A percentile compares a stretch with the other conserved stretches of the same genome.
phyloP scores from a whole-genome alignment of 139 green algal species.

The Parachlorella kessleri region DNA sequence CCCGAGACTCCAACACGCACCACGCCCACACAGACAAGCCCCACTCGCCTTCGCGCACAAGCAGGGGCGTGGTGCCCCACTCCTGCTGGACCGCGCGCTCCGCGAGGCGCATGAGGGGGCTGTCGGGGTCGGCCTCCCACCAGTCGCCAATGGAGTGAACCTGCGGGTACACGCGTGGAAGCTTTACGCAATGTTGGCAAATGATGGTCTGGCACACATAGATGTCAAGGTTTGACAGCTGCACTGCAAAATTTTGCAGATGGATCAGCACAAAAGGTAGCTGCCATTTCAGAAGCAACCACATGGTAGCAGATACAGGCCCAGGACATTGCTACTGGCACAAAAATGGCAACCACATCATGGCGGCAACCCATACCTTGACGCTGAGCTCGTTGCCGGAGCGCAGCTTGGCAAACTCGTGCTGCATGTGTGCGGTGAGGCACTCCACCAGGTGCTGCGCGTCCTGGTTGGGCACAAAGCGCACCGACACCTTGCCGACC shows the following conservation, averaged over 20 bases:
- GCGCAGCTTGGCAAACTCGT: slow-evolving; percentile 83
- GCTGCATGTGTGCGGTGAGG: slow-evolving; percentile 74
- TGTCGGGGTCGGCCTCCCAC: slow-evolving; percentile 83
- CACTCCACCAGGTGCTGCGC: slow-evolving; percentile 29
- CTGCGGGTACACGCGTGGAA: slow-evolving; percentile 16
- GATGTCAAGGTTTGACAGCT: too few species aligned
- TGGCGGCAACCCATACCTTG: slow-evolving; percentile 23
- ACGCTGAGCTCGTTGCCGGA: slow-evolving; percentile 75
- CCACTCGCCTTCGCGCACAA: slow-evolving; percentile 74
- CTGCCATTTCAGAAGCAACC: slow-evolving; percentile 37
- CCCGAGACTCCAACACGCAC: too few species aligned
- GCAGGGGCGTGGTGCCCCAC: slow-evolving; percentile 80
- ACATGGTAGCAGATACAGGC: too few species aligned
- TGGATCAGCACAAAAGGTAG: too few species aligned
- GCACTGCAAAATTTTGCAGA: too few species aligned
- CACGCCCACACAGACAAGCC: too few species aligned
- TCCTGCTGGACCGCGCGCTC: slow-evolving; percentile 73
- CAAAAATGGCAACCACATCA: too few species aligned
- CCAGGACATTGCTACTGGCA: too few species aligned
- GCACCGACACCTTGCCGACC: slow-evolving; percentile 76
- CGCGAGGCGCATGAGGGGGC: slow-evolving; percentile 71
- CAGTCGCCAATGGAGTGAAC: slow-evolving; percentile 85
- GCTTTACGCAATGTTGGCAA: too few species aligned
- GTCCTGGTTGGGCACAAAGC: slow-evolving; percentile 77
- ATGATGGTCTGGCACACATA: too few species aligned